Conservation (phyloP, 202 grass and related monocot species). For the Zoysia matrella region DNA sequence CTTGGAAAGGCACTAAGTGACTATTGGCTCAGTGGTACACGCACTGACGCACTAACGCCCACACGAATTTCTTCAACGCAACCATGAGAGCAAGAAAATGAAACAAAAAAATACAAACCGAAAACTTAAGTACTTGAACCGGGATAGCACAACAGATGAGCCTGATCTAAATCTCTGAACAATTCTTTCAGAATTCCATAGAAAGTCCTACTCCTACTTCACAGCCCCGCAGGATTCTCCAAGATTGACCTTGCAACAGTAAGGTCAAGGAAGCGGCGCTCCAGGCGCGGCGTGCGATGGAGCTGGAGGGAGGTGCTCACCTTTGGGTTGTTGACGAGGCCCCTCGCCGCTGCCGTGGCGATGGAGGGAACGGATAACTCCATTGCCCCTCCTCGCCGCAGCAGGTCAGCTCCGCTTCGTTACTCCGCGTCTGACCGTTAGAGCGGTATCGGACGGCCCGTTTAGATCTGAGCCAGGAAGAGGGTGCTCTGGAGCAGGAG, state of each 20-base stretch:
- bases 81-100: neutral
- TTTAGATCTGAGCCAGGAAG: too few relatives aligned
- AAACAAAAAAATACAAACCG: neutral
- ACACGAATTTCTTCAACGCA: neutral
- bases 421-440: neutral
- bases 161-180: neutral
- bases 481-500: too few relatives aligned
- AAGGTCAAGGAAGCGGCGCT: neutral
- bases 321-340: slow-evolving; percentile 19
- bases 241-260: slow-evolving; percentile 1
- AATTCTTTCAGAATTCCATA: neutral
- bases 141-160: neutral
- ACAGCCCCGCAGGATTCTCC: neutral
- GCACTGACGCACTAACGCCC: neutral
- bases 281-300: neutral
- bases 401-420: neutral
- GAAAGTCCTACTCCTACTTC: neutral
- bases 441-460: neutral
- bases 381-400: slow-evolving; percentile 25
- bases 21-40: neutral
- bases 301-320: slow-evolving; percentile 9
- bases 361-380: slow-evolving; percentile 38
- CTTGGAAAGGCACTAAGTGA: neutral
- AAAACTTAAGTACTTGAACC: neutral
- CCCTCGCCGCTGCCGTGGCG: slow-evolving; percentile 7